Evolutionary conservation across 1,139 yeast genomes (phyloP).

Genomic region (Suhomyces wounanorum): DNA sequence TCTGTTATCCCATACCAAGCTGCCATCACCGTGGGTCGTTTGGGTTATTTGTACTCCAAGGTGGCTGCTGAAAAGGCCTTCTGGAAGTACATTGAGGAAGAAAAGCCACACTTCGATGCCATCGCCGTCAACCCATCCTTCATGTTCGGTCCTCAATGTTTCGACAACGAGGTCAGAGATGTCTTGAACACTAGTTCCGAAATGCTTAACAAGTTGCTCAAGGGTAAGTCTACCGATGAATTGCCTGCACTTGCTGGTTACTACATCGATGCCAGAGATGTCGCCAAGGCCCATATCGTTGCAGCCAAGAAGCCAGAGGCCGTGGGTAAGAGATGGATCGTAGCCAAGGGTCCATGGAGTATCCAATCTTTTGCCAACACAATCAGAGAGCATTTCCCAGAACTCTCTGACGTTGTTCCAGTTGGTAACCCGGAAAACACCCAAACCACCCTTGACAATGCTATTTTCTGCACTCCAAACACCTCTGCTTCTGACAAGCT

Average conservation of each 20-base stretch:
- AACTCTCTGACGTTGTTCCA: not conserved
- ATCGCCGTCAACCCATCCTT: not conserved
- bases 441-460: not conserved
- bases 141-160: slow-evolving; percentile 1
- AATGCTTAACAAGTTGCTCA: slow-evolving; percentile 1
- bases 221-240: slow-evolving; percentile 18
- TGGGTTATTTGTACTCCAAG: slow-evolving; percentile 2
- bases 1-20: not conserved
- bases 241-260: slow-evolving; percentile 13
- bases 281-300: slow-evolving; percentile 15
- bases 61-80: not conserved
- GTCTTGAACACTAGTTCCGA: slow-evolving; percentile 2
- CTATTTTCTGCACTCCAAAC: slow-evolving; percentile 22
- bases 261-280: slow-evolving; percentile 17
- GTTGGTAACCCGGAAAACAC: not conserved
- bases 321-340: slow-evolving; percentile 12
- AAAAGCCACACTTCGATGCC: slow-evolving; percentile 1
- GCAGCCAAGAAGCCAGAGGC: slow-evolving; percentile 15
- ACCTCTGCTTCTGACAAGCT: slow-evolving; percentile 34
- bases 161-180: not conserved
- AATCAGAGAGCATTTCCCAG: slow-evolving; percentile 17
- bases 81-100: not conserved
- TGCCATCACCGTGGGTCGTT: not conserved
- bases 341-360: slow-evolving; percentile 7
- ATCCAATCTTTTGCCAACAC: slow-evolving; percentile 37